phyloP scores from a whole-genome alignment of 1,139 yeast species.

The Yamadazyma diddensiae region DNA sequence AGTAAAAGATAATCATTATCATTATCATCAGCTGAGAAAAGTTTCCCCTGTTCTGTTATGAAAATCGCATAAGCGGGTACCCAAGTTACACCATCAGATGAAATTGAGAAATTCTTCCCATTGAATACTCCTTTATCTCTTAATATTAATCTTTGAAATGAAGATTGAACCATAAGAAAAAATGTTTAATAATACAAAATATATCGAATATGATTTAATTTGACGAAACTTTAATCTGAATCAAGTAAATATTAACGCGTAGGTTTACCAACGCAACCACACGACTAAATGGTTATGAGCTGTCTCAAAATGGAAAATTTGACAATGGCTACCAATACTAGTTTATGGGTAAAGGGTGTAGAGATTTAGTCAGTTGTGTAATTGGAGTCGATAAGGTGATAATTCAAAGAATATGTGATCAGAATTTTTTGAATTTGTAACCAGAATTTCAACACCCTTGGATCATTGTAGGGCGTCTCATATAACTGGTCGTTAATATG shows the following conservation, averaged over 20 bases:
- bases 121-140: slow-evolving; percentile 37
- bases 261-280: neutral
- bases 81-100: slow-evolving; percentile 42
- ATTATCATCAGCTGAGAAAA: slow-evolving; percentile 34
- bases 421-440: too few relatives aligned
- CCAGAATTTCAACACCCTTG: too few relatives aligned
- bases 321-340: too few relatives aligned
- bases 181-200: neutral
- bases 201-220: neutral
- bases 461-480: too few relatives aligned
- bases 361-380: too few relatives aligned
- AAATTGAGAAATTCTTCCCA: slow-evolving; percentile 34
- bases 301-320: too few relatives aligned
- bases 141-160: slow-evolving; percentile 27
- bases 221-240: neutral
- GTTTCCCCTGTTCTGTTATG: slow-evolving; percentile 37
- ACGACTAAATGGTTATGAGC: too few relatives aligned
- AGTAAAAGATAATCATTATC: slow-evolving; percentile 34
- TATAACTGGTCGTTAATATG: too few relatives aligned
- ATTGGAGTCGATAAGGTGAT: too few relatives aligned
- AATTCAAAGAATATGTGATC: too few relatives aligned
- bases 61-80: slow-evolving; percentile 29
- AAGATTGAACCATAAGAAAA: slow-evolving; percentile 7
- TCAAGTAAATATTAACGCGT: neutral
- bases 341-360: too few relatives aligned